Conservation (phyloP, 495 filamentous ascomycete species). For the Daldinia grandis region DNA sequence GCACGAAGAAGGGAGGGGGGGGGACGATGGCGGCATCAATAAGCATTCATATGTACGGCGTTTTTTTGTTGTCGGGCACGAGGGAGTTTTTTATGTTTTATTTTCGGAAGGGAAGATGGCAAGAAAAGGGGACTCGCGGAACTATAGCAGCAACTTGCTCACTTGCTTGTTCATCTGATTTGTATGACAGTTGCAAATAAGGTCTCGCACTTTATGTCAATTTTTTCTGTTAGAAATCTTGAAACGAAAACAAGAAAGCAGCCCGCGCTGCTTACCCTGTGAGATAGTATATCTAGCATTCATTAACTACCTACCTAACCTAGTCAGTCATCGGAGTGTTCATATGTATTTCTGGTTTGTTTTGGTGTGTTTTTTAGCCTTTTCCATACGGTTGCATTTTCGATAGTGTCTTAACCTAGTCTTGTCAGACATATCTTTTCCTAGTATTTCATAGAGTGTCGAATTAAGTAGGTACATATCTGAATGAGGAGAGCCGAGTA, state of each 20-base stretch:
- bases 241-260: conserved; percentile 2
- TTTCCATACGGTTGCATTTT: not conserved
- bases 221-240: conserved; percentile 2
- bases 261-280: conserved; percentile 9
- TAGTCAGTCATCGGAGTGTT: conserved; percentile 16
- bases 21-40: conserved; percentile 23
- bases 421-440: not conserved
- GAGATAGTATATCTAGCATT: conserved; percentile 26
- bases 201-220: conserved; percentile 11
- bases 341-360: conserved; percentile 14
- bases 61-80: conserved; percentile 24
- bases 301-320: conserved; percentile 34
- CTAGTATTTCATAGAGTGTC: not conserved
- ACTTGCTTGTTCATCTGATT: not conserved
- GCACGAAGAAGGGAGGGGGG: conserved; percentile 25
- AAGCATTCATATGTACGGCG: conserved; percentile 44
- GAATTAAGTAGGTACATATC: not conserved
- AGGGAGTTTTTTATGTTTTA: conserved; percentile 23
- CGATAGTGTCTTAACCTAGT: not conserved
- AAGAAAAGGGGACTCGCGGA: conserved; percentile 32
- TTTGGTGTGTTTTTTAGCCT: not conserved
- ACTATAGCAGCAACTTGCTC: conserved; percentile 24
- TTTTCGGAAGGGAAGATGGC: conserved; percentile 4
- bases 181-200: conserved; percentile 31
- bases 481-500: not conserved